phyloP scores from a whole-genome alignment of 441 rosid genomes.

The Syzygium syzygioides region DNA sequence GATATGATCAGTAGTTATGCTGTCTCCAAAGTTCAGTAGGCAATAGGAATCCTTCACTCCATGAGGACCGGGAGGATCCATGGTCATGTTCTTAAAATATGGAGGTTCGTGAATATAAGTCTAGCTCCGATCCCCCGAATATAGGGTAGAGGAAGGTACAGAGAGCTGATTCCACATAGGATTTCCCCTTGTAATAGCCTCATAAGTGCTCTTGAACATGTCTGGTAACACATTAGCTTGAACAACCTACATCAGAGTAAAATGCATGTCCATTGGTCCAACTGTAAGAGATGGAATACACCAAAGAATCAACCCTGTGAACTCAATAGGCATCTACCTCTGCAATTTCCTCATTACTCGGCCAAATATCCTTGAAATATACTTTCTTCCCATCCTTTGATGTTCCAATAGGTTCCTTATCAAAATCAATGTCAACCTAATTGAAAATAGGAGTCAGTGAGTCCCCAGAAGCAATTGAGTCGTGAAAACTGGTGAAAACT shows the following conservation, averaged over 20 bases:
- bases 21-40: slow-evolving; percentile 53
- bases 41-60: slow-evolving; percentile 63
- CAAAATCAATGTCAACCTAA: slow-evolving; percentile 66
- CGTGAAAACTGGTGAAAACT: neutral
- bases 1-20: slow-evolving; percentile 61
- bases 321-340: slow-evolving; percentile 21
- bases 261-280: neutral
- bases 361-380: slow-evolving; percentile 56
- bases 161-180: slow-evolving; percentile 55
- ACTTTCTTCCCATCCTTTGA: slow-evolving; percentile 43
- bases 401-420: slow-evolving; percentile 45
- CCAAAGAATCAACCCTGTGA: neutral
- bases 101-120: slow-evolving; percentile 64
- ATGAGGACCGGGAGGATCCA: slow-evolving; percentile 50
- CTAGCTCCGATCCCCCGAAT: slow-evolving; percentile 50
- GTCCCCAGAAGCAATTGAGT: neutral
- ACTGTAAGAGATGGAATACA: neutral
- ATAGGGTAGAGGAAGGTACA: slow-evolving; percentile 33
- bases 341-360: slow-evolving; percentile 47
- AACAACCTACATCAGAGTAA: slow-evolving; percentile 24
- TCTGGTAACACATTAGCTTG: slow-evolving; percentile 46
- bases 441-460: neutral
- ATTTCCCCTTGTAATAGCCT: slow-evolving; percentile 48
- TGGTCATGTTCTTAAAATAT: slow-evolving; percentile 46
- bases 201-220: slow-evolving; percentile 56